phyloP scores from a whole-genome alignment of 306 rosid genomes.

The Comarum palustre region DNA sequence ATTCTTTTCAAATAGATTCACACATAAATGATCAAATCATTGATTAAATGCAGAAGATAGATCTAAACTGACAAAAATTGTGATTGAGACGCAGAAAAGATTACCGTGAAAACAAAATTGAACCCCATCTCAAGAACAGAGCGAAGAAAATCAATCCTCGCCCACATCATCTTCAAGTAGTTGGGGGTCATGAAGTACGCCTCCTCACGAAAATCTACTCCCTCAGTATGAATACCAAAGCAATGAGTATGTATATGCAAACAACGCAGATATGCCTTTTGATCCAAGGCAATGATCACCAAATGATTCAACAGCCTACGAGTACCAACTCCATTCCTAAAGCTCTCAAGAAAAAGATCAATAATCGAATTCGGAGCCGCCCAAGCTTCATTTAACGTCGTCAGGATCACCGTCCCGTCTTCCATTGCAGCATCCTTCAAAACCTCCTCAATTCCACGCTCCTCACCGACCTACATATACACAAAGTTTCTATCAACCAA shows the following conservation, averaged over 20 bases:
- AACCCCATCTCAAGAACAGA: conserved; percentile 83
- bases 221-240: conserved; percentile 65
- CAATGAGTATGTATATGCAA: conserved; percentile 67
- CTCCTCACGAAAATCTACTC: conserved; percentile 64
- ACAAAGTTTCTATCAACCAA: neutral
- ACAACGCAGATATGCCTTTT: conserved; percentile 69
- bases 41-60: too few species aligned
- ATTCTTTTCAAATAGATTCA: neutral
- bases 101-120: conserved; percentile 93
- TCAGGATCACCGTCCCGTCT: conserved; percentile 74
- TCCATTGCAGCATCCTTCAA: conserved; percentile 70
- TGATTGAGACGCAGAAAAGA: conserved; percentile 7
- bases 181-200: conserved; percentile 83
- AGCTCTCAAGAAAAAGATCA: conserved; percentile 90
- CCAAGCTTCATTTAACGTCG: conserved; percentile 95
- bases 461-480: conserved; percentile 30
- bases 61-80: neutral
- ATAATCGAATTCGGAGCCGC: conserved; percentile 75
- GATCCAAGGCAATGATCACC: conserved; percentile 80
- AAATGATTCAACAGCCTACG: conserved; percentile 67
- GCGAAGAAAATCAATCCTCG: conserved; percentile 83
- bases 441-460: conserved; percentile 53
- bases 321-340: conserved; percentile 72
- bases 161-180: conserved; percentile 97
- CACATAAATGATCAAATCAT: neutral